Evolutionary conservation across 2,329 filamentous ascomycete genomes (phyloP).

Genomic region (Pseudocercospora cruenta): DNA sequence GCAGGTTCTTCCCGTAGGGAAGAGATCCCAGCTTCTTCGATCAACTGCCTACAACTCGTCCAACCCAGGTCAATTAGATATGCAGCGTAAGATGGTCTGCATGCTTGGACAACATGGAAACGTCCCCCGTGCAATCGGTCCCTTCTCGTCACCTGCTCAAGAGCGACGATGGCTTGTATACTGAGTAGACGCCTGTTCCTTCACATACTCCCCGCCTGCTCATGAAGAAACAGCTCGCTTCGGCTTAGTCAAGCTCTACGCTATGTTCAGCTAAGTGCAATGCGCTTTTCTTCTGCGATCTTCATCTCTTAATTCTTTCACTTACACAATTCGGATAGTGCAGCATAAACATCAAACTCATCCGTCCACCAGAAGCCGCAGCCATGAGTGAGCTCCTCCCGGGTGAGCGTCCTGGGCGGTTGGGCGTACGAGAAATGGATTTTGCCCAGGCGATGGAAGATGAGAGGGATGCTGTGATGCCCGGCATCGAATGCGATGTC

Average conservation of each 20-base stretch:
- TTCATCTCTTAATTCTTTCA: background rate
- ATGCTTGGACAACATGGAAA: too few relatives aligned
- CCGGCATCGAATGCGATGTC: background rate
- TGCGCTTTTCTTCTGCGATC: background rate
- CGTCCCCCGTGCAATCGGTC: too few relatives aligned
- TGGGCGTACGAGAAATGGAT: background rate
- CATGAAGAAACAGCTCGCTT: background rate
- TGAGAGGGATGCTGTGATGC: background rate
- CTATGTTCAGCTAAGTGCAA: background rate
- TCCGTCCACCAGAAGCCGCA: background rate
- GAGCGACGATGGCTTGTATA: too few relatives aligned
- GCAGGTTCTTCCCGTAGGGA: too few relatives aligned
- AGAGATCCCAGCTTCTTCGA: too few relatives aligned
- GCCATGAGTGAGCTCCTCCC: background rate
- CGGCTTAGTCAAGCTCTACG: conserved; percentile 3
- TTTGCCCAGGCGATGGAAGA: background rate
- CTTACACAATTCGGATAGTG: background rate
- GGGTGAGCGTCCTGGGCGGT: background rate
- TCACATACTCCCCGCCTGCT: too few relatives aligned
- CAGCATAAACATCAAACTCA: background rate
- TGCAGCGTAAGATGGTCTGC: too few relatives aligned
- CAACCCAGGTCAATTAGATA: too few relatives aligned
- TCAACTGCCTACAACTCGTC: too few relatives aligned
- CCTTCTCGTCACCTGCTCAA: too few relatives aligned
- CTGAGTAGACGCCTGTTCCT: too few relatives aligned